These are phyloP conservation scores for Cerioporus squamosus DNA, from an alignment of 1,284 basidiomycete species.

Conservation along the genomic window DNA sequence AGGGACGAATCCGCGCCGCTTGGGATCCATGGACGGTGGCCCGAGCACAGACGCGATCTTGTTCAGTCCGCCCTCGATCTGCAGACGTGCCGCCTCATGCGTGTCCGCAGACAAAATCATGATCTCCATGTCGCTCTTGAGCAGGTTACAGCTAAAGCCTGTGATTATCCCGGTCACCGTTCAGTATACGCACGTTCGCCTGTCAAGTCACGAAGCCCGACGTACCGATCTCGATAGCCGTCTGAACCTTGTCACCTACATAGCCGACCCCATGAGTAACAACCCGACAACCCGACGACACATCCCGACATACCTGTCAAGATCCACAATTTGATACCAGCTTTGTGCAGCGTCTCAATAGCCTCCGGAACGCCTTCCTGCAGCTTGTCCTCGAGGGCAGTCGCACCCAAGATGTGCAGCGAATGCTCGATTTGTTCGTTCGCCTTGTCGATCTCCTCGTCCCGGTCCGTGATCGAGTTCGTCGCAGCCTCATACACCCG, in stretches of 20 bases:
- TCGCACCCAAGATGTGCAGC: slow-evolving; percentile 87
- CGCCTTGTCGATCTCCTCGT: slow-evolving; percentile 90
- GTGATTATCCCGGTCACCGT: background rate
- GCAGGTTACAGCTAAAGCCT: slow-evolving; percentile 88
- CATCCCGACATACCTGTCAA: slow-evolving; percentile 62
- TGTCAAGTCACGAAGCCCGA: background rate
- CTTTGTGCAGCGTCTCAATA: slow-evolving; percentile 89
- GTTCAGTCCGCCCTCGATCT: slow-evolving; percentile 93
- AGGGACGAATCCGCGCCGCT: slow-evolving; percentile 69
- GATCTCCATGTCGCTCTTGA: slow-evolving; percentile 91
- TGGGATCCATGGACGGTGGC: slow-evolving; percentile 59
- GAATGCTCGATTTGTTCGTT: slow-evolving; percentile 85
- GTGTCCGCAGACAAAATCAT: slow-evolving; percentile 95
- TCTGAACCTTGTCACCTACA: slow-evolving; percentile 93
- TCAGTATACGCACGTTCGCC: slow-evolving; percentile 1
- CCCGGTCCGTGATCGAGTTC: slow-evolving; percentile 77
- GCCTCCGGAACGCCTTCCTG: slow-evolving; percentile 97
- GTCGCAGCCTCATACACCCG: slow-evolving; percentile 82
- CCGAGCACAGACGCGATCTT: slow-evolving; percentile 87
- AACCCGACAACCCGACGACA: slow-evolving; percentile 7
- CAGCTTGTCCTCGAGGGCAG: slow-evolving; percentile 95
- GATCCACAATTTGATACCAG: slow-evolving; percentile 98
- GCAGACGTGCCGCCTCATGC: slow-evolving; percentile 74
- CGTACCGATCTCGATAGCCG: slow-evolving; percentile 91
- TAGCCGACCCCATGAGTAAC: slow-evolving; percentile 9